Evolutionary conservation across 129 eudicot genomes (phyloP).

Genomic region (Smallanthus sonchifolius): DNA sequence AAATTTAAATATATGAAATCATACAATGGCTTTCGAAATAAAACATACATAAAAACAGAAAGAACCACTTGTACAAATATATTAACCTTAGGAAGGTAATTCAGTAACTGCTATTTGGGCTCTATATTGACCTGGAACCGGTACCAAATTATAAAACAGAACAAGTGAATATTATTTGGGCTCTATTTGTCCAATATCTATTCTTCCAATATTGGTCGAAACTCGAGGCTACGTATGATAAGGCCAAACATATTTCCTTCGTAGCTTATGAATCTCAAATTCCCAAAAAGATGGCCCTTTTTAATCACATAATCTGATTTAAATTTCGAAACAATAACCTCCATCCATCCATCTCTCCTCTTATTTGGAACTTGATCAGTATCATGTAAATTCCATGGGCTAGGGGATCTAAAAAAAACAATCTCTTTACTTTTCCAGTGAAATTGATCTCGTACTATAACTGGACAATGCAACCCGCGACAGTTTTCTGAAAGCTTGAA

Average conservation of each 20-base stretch:
- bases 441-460: background rate
- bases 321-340: background rate
- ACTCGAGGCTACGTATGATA: background rate
- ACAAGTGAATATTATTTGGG: too few species aligned
- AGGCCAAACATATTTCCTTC: background rate
- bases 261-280: background rate
- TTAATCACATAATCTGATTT: background rate
- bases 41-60: too few species aligned
- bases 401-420: background rate
- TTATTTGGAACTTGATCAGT: background rate
- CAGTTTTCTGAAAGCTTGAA: background rate
- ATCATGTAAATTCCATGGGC: background rate
- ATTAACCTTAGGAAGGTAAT: too few species aligned
- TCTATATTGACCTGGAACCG: too few species aligned
- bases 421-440: background rate
- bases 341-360: conserved; percentile 7
- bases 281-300: background rate
- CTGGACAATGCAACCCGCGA: background rate
- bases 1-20: too few species aligned
- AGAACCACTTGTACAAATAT: too few species aligned
- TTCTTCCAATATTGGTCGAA: too few species aligned
- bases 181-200: too few species aligned
- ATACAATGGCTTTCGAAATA: too few species aligned
- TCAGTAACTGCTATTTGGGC: too few species aligned
- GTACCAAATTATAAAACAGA: too few species aligned